These are phyloP conservation scores for Hypomontagnella monticulosa DNA, from an alignment of 495 filamentous ascomycete genomes.

Conservation along the genomic window DNA sequence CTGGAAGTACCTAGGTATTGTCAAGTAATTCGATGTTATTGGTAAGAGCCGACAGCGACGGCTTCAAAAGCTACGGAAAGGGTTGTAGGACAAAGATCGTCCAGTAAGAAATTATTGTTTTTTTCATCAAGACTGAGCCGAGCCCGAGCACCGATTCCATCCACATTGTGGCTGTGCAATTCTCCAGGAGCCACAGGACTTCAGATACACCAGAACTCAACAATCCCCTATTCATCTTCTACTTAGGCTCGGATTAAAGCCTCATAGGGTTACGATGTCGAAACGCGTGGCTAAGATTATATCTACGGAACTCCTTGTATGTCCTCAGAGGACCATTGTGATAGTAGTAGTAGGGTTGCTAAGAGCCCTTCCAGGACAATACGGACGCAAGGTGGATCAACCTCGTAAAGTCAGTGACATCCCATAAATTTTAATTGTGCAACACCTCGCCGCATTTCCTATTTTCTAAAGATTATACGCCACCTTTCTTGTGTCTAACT, in stretches of 20 bases:
- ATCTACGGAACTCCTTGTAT: conserved; percentile 46
- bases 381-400: conserved; percentile 72
- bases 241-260: not conserved
- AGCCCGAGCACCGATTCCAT: not conserved
- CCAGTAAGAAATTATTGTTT: no score
- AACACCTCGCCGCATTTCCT: no score
- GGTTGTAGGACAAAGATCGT: no score
- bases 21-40: no score
- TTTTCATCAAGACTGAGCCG: no score
- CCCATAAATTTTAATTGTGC: not conserved
- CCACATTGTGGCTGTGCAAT: conserved; percentile 5
- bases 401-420: conserved; percentile 58
- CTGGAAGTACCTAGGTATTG: no score
- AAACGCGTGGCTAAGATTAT: conserved; percentile 34
- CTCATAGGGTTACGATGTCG: conserved; percentile 22
- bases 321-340: conserved; percentile 5
- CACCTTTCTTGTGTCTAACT: conserved; percentile 3
- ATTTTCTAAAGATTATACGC: not conserved
- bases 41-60: no score
- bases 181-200: not conserved
- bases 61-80: no score
- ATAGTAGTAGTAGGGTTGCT: not conserved
- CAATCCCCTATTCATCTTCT: not conserved
- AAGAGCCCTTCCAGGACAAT: conserved; percentile 41
- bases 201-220: not conserved